A percentile compares a stretch with the other conserved stretches of the same genome.
These are phyloP conservation scores for Emydomyces testavorans DNA, from an alignment of 2,329 filamentous ascomycete genomes.

Conservation along the genomic window DNA sequence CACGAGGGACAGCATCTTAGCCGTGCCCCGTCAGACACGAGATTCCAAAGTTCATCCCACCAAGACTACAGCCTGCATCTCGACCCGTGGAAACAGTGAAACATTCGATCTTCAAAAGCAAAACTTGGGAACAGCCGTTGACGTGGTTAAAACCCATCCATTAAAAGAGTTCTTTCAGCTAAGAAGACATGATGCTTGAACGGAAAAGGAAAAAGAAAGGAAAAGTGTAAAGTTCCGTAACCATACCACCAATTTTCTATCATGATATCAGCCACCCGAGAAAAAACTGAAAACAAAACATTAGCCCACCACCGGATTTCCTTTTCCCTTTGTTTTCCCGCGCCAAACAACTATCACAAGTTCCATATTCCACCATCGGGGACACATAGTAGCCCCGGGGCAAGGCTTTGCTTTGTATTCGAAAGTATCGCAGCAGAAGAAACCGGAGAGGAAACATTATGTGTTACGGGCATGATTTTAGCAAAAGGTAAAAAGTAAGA, in stretches of 20 bases:
- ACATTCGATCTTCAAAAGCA: too few species aligned
- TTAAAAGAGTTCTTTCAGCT: conserved; percentile 3
- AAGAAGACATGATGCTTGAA: conserved; percentile 8
- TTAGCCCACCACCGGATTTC: conserved; percentile 7
- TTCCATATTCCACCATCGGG: neutral
- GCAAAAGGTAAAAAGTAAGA: neutral
- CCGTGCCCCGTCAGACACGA: too few species aligned
- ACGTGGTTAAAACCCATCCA: neutral
- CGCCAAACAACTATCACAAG: conserved; percentile 4
- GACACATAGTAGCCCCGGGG: neutral
- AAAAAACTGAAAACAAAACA: conserved; percentile 7
- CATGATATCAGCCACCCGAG: conserved; percentile 11
- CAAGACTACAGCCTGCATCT: too few species aligned
- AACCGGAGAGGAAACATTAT: conserved; percentile 2
- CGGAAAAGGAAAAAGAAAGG: neutral
- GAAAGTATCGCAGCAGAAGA: neutral
- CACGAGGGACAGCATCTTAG: too few species aligned
- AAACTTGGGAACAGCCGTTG: too few species aligned
- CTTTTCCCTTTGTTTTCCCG: conserved; percentile 2
- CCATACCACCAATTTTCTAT: conserved; percentile 10
- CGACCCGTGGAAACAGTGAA: too few species aligned
- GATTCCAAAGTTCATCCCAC: too few species aligned
- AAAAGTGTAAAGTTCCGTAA: conserved; percentile 8
- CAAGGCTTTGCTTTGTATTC: neutral
- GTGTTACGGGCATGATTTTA: neutral